Percentiles rank a stretch among this genome's conserved stretches.
These are phyloP conservation scores for Blastocystis sp. DNA, from an alignment of 352 stramenopile genomes.

Conservation along the genomic window DNA sequence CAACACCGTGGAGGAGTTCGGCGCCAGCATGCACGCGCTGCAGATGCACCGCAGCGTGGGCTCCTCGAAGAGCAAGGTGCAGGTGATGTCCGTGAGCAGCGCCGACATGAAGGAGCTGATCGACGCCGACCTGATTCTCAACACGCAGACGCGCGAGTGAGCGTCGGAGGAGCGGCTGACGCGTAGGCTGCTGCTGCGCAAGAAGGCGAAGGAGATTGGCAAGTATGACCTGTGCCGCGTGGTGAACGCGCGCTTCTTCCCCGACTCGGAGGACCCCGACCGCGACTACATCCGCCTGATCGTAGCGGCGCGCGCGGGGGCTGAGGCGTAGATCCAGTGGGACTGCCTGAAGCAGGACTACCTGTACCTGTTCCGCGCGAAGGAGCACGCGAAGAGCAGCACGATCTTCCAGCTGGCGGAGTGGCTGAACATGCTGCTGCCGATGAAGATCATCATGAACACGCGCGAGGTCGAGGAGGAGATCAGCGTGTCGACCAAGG, in stretches of 20 bases:
- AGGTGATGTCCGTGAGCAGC: slow-evolving; percentile 18
- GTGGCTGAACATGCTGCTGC: slow-evolving; percentile 53
- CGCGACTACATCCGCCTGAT: slow-evolving; percentile 55
- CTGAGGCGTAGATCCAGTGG: slow-evolving; percentile 51
- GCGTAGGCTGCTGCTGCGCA: slow-evolving; percentile 13
- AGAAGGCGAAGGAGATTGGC: slow-evolving; percentile 51
- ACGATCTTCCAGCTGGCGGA: slow-evolving; percentile 56
- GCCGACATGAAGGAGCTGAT: slow-evolving; percentile 59
- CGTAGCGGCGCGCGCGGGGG: neutral
- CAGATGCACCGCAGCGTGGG: neutral
- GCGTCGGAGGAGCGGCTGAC: neutral
- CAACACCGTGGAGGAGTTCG: slow-evolving; percentile 5
- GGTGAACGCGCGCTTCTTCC: slow-evolving; percentile 62
- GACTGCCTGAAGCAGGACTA: slow-evolving; percentile 60
- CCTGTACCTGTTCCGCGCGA: slow-evolving; percentile 50
- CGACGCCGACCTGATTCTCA: slow-evolving; percentile 33
- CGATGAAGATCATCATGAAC: slow-evolving; percentile 15
- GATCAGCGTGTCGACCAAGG: neutral
- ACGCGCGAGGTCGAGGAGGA: slow-evolving; percentile 16
- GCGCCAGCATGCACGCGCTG: neutral
- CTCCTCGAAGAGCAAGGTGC: neutral
- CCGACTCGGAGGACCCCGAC: slow-evolving; percentile 7
- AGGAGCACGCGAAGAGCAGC: slow-evolving; percentile 20
- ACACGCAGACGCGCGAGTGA: slow-evolving; percentile 45
- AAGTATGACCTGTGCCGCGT: slow-evolving; percentile 54